Evolutionary conservation across 495 filamentous ascomycete species (phyloP), one percentile per base, ranked within the genome.

Genomic region (Xylaria venustula): DNA sequence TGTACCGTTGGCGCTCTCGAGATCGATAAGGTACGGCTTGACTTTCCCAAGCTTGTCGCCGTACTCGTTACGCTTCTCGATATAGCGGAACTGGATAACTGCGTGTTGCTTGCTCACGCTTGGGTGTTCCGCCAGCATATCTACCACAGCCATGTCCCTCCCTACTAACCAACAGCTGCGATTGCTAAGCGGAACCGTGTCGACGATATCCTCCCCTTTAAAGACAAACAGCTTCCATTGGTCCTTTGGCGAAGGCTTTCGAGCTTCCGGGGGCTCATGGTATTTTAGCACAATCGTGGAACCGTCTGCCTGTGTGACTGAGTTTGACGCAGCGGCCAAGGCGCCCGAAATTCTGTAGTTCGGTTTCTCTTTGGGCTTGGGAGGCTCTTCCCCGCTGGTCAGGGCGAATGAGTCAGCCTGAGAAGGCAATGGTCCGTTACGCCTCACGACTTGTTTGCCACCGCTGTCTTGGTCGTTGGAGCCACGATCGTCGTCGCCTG

Each of bases 41-140:
- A 98, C 95, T 59, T 81, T 86, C 17, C 88, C 89, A 62, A 88
- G 80, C 70, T 84, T 87, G 69, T 95, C 90, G 34, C 92, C 93
- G 71, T 82, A 94, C 69, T 96, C 92, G 68, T 94, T 91, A 60
- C 82, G 83, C 74, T 88, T 92, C 64, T 88, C 87, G 20, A 90
- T 83, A 70, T 90, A 88, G 44, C 95, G 85, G 66, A 98, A 98
- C 72, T 98, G 94, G 34, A 98, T 80, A 25, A 92, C 95, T 3
- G 94, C 95, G 74, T 98, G 94, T 75, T 98, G 94, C 69, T 92
- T 93, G 58, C 89, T 93, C 69, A 89, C 87, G 70, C 92, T 97
- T 22, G 92, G 93, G 70, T 98, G 92, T 64, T 95, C 92, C 25
- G 92, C 84, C 6, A 85, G 78, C 36, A 96, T 81, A 68, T 98